Evolutionary conservation across 768 basidiomycete species (phyloP).

Genomic region (Obba rivulosa): DNA sequence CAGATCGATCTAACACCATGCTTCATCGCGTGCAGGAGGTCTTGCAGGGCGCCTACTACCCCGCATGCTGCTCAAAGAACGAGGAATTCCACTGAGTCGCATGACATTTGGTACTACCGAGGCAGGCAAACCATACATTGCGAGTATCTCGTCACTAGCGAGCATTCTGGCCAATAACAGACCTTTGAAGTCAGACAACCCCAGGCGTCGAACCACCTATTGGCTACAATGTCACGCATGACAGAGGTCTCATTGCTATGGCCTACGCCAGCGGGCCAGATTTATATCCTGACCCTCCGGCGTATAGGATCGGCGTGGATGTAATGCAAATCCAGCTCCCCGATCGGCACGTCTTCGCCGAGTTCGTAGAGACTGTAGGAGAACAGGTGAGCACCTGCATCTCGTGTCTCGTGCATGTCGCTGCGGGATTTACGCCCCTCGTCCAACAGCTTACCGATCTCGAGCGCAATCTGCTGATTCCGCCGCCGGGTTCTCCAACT

Average conservation of each 20-base stretch:
- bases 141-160: slow-evolving; percentile 26
- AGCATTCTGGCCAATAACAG: neutral
- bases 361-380: slow-evolving; percentile 58
- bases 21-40: slow-evolving; percentile 44
- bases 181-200: slow-evolving; percentile 7
- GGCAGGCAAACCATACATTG: slow-evolving; percentile 75
- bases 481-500: slow-evolving; percentile 27
- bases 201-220: slow-evolving; percentile 30
- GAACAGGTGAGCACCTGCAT: slow-evolving; percentile 48
- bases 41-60: slow-evolving; percentile 74
- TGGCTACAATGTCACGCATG: slow-evolving; percentile 80
- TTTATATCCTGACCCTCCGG: slow-evolving; percentile 46
- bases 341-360: slow-evolving; percentile 44
- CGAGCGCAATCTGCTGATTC: slow-evolving; percentile 29
- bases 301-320: slow-evolving; percentile 63
- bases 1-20: neutral
- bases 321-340: slow-evolving; percentile 75
- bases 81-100: slow-evolving; percentile 40
- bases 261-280: slow-evolving; percentile 37
- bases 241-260: slow-evolving; percentile 68
- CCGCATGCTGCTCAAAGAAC: slow-evolving; percentile 54
- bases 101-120: slow-evolving; percentile 54
- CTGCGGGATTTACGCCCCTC: neutral
- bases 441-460: slow-evolving; percentile 32
- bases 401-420: neutral